Evolutionary conservation across 371 early-diverging fungal species (phyloP), one percentile per base, ranked within the genome.

Genomic region (Circinella minor): DNA sequence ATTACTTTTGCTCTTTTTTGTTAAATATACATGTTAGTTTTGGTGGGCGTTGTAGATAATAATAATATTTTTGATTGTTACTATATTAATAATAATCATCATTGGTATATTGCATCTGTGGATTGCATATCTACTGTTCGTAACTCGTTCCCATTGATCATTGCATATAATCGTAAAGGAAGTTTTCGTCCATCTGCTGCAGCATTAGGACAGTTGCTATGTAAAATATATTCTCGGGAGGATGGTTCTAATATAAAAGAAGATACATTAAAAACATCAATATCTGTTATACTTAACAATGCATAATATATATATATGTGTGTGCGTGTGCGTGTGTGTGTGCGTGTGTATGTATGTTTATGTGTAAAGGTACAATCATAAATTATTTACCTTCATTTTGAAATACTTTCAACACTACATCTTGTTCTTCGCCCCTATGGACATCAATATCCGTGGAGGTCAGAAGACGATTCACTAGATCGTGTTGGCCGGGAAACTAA

Each of bases 401-500:
- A 47, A 90, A 86, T 55, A 92, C 69, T 43, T 88, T 84, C 38
- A 82, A 86, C 11, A 93, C 90, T 17, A 84, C 77, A 17, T 90
- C 86, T 36, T 91, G 85, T 59, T 91, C 91, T 13, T 73, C 71
- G 1, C 89, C 88, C 67, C 89, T 89, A 36, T 82, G 73, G 0
- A 91, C 85, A 2, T 72, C 75, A 0, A 86, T 74, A 36, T 87
- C 84, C 10, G 81, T 70, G 5, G 71, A 39, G 8, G 69, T 55
- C 27, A 93, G 54, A 36, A 94, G 70, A 37, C 87, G 74, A 47
- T 91, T 88, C 0, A 93, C 91, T 34, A 93, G 77, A 34, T 75
- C 71, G 63, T 87, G 81, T 69, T 93, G 94, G n/a, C 76, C 80
- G 4, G 94, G 93, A 48, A 94, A 80, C 90, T 92, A 78, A 14